These are phyloP conservation scores for Russula abietina DNA, from an alignment of 768 basidiomycete species.

Conservation along the genomic window DNA sequence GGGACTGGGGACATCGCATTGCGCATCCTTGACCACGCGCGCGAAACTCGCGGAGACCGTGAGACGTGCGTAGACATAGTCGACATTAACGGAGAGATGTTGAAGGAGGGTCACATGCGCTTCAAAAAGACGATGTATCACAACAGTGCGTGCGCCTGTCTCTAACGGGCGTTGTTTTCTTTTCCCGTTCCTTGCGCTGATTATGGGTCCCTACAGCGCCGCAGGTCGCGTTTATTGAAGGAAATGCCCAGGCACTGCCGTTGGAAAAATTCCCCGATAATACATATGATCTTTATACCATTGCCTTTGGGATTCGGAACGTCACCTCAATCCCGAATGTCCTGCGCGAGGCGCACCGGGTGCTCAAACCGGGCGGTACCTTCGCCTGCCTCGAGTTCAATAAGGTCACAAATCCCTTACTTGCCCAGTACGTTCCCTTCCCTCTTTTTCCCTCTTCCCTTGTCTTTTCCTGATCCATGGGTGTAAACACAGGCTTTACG, in stretches of 20 bases:
- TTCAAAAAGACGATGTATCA: constrained; percentile 99
- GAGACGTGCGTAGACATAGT: constrained; percentile 85
- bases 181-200: constrained; percentile 1
- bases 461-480: not conserved
- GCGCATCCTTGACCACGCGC: constrained; percentile 83
- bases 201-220: constrained; percentile 50
- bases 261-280: constrained; percentile 63
- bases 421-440: constrained; percentile 67
- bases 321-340: constrained; percentile 90
- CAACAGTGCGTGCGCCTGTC: constrained; percentile 57
- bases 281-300: constrained; percentile 93
- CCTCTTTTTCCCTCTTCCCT: not conserved
- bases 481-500: constrained; percentile 62
- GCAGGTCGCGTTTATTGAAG: constrained; percentile 88
- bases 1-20: constrained; percentile 98
- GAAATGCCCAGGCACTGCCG: constrained; percentile 82
- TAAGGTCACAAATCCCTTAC: constrained; percentile 79
- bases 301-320: constrained; percentile 97
- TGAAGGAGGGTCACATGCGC: constrained; percentile 81
- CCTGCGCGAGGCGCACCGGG: constrained; percentile 82
- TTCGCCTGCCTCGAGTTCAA: constrained; percentile 97
- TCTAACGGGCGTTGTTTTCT: not conserved
- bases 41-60: constrained; percentile 84
- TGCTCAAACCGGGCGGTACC: constrained; percentile 92
- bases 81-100: constrained; percentile 94